Conservation (phyloP, 805 yeast genomes). For the Barnettozyma pratensis region DNA sequence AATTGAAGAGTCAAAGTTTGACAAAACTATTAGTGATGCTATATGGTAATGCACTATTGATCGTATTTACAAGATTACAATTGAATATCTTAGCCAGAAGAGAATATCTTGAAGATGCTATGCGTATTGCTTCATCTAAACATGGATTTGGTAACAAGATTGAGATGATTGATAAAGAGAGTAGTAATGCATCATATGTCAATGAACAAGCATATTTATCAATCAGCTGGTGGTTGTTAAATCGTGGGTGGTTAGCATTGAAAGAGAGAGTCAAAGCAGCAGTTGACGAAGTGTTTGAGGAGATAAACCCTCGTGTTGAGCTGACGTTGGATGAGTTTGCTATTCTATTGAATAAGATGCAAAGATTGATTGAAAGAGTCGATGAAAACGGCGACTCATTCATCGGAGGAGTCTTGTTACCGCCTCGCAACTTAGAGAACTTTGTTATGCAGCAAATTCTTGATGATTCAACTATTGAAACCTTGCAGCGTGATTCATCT, state of each 20-base stretch:
- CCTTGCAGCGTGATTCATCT: conserved; percentile 24
- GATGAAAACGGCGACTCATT: conserved; percentile 16
- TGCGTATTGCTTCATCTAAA: conserved; percentile 54
- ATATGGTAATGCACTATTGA: conserved; percentile 62
- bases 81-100: conserved; percentile 83
- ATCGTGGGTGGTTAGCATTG: conserved; percentile 72
- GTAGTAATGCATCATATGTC: conserved; percentile 30
- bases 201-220: conserved; percentile 81
- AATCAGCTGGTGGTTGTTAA: conserved; percentile 89
- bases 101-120: conserved; percentile 76
- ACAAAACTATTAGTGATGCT: conserved; percentile 67
- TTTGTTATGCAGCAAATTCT: conserved; percentile 51
- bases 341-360: conserved; percentile 34
- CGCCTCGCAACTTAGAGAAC: conserved; percentile 48
- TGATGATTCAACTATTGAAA: conserved; percentile 34
- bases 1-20: conserved; percentile 68
- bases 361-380: conserved; percentile 29
- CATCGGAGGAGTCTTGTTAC: conserved; percentile 34
- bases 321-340: conserved; percentile 59
- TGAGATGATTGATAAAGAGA: conserved; percentile 16
- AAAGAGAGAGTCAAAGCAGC: conserved; percentile 46
- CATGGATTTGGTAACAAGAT: conserved; percentile 25
- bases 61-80: conserved; percentile 80
- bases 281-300: conserved; percentile 57
- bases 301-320: conserved; percentile 68